Evolutionary conservation across 2,329 filamentous ascomycete species (phyloP), one percentile per base, ranked within the genome.

Genomic region (Fusarium pseudonygamai): DNA sequence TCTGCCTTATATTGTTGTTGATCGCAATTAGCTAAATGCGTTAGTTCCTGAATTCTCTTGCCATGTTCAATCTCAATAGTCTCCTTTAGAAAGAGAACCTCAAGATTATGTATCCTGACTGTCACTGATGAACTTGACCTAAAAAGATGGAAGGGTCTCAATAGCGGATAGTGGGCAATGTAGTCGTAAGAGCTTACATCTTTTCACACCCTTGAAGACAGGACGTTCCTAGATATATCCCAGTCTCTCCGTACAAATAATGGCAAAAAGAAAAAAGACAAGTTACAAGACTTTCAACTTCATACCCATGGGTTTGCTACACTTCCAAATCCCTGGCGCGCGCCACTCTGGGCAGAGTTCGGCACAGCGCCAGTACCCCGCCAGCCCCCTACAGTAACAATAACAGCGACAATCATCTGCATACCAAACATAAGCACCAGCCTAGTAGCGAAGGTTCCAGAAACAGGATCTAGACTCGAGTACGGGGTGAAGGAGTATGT

Each of bases 191-290:
- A 46, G 7, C 7, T 46, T 20, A 9, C 1, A 46, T 9, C 10
- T 2, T 15, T 28, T 0, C 15, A 15, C 20, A 16, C 7, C 13
- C 24, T 3, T 22, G 6, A 22, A 15, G 5, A 20, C 6, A 12
- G 9, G 16, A 3, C 14, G 16, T 5, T 13, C 4, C 26, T 10
- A 6, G 4, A 7, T 12, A 10, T 4, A 30, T 8, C 14, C 45
- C 14, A 16, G 14, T 9, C 22, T 12, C 14, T n/a, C 14, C 10
- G 3, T 9, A 12, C 0, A 9, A 8, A 13, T 0, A 16, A 30
- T 36, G 34, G 16, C 7, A 32, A 32, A 14, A 14, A 28, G 28
- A 16, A 15, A 8, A 9, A 36, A 16, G 32, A 30, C 13, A 32
- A 32, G 32, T 32, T 32, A 34, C 32, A 34, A 34, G 32, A 34